These are phyloP conservation scores for Phaeosphaeria sp. DNA, from an alignment of 2,329 filamentous ascomycete species.

Conservation along the genomic window DNA sequence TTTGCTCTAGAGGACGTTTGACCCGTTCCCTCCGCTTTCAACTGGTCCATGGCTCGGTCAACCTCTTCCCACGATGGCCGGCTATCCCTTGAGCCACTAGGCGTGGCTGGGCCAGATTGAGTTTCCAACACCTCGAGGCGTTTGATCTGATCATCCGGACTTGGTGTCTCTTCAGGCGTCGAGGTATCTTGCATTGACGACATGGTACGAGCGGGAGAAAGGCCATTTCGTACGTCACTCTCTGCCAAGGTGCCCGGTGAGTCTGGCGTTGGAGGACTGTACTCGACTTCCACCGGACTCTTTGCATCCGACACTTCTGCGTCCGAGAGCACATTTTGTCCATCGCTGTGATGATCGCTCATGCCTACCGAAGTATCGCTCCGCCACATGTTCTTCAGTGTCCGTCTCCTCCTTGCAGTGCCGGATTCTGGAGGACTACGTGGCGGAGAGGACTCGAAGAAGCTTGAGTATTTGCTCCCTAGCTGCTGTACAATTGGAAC, in stretches of 20 bases:
- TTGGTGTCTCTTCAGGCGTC: constrained; percentile 11
- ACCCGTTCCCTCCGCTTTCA: constrained; percentile 37
- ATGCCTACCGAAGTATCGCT: constrained; percentile 40
- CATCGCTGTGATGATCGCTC: constrained; percentile 45
- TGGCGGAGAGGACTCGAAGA: constrained; percentile 46
- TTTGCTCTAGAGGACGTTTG: constrained; percentile 12
- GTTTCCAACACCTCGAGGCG: constrained; percentile 44
- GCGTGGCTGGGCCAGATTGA: constrained; percentile 54
- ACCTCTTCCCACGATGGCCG: constrained; percentile 47
- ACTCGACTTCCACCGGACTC: constrained; percentile 39
- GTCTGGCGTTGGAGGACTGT: constrained; percentile 44
- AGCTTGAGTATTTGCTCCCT: constrained; percentile 41
- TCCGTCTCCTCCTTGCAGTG: constrained; percentile 35
- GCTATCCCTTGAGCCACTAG: constrained; percentile 49
- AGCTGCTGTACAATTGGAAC: constrained; percentile 56
- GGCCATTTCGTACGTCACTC: constrained; percentile 19
- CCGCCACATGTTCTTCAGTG: constrained; percentile 42
- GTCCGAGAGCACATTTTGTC: constrained; percentile 29
- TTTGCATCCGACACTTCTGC: constrained; percentile 40
- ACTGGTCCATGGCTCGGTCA: constrained; percentile 40
- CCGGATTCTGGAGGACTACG: constrained; percentile 40
- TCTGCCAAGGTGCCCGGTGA: constrained; percentile 18
- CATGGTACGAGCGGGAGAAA: constrained; percentile 10
- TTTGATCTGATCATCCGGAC: constrained; percentile 32
- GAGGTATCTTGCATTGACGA: neutral